A percentile compares a stretch with the other conserved stretches of the same genome.
Conservation (phyloP, 2,329 filamentous ascomycete species). For the Fusarium sp. region DNA sequence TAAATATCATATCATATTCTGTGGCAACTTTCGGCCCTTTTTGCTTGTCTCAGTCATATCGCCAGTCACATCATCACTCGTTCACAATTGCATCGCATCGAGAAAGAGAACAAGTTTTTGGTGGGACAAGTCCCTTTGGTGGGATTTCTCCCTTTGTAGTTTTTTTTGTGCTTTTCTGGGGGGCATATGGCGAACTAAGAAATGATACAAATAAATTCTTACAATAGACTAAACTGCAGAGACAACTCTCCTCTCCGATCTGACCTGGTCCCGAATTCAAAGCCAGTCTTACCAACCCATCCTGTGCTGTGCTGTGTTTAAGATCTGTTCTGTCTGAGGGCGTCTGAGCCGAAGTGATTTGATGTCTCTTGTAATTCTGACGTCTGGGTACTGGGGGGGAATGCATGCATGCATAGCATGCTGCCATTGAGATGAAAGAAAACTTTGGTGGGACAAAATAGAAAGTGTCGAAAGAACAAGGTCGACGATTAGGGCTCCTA, state of each 20-base stretch:
- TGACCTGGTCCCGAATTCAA: constrained; percentile 18
- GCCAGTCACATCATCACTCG: constrained; percentile 15
- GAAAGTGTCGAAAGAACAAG: neutral
- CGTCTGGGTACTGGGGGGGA: constrained; percentile 1
- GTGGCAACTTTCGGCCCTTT: constrained; percentile 34
- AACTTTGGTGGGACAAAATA: constrained; percentile 6
- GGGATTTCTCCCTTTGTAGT: constrained; percentile 25
- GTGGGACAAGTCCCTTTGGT: constrained; percentile 25
- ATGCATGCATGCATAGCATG: constrained; percentile 17
- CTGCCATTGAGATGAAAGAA: constrained; percentile 7
- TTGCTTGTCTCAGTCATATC: constrained; percentile 4
- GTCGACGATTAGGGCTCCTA: constrained; percentile 4
- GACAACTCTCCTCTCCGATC: constrained; percentile 13
- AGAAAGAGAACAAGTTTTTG: neutral
- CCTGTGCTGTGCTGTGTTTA: constrained; percentile 3
- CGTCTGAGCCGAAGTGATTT: constrained; percentile 4
- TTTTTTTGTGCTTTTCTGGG: constrained; percentile 34
- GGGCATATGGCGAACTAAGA: constrained; percentile 1
- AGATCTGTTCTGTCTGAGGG: constrained; percentile 21
- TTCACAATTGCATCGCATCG: neutral
- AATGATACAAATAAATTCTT: constrained; percentile 9
- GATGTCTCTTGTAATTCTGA: constrained; percentile 5
- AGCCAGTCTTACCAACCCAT: constrained; percentile 24
- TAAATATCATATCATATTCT: constrained; percentile 11
- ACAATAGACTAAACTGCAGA: constrained; percentile 16